Conservation (phyloP, 345 rosid species). For the Crucihimalaya himalaica region DNA sequence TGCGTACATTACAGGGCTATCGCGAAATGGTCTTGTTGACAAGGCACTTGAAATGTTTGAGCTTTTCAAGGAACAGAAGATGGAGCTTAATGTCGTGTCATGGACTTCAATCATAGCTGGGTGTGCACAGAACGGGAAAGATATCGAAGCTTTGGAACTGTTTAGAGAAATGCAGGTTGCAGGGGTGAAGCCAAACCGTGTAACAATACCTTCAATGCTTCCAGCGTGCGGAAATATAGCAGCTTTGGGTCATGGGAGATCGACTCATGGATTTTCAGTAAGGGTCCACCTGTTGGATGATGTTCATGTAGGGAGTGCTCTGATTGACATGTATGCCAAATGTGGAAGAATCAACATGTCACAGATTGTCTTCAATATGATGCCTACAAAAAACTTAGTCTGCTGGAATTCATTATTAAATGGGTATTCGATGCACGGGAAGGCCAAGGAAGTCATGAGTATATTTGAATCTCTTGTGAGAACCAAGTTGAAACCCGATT, state of each 20-base stretch:
- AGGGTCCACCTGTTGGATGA: conserved; percentile 49
- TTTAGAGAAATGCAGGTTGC: conserved; percentile 67
- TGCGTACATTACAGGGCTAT: conserved; percentile 58
- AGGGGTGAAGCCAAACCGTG: conserved; percentile 58
- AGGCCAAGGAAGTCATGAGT: conserved; percentile 55
- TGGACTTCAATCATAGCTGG: conserved; percentile 68
- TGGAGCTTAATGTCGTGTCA: conserved; percentile 61
- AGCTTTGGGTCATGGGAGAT: conserved; percentile 61
- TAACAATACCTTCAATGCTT: conserved; percentile 70
- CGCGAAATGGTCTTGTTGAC: conserved; percentile 57
- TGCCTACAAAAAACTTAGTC: conserved; percentile 59
- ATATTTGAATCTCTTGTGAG: conserved; percentile 56
- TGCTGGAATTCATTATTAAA: conserved; percentile 77
- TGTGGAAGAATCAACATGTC: conserved; percentile 65
- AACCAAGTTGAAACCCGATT: conserved; percentile 58
- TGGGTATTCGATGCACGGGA: conserved; percentile 78
- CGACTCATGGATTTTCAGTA: conserved; percentile 58
- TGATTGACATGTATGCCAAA: conserved; percentile 80
- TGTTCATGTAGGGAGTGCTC: conserved; percentile 64
- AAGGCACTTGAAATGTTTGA: conserved; percentile 52
- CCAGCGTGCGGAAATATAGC: conserved; percentile 72
- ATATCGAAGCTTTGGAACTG: conserved; percentile 57
- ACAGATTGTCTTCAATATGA: conserved; percentile 54
- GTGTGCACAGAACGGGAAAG: conserved; percentile 67
- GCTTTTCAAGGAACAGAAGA: conserved; percentile 41